Conservation (phyloP, 331 rosid genomes). For the Quercus lobata region DNA sequence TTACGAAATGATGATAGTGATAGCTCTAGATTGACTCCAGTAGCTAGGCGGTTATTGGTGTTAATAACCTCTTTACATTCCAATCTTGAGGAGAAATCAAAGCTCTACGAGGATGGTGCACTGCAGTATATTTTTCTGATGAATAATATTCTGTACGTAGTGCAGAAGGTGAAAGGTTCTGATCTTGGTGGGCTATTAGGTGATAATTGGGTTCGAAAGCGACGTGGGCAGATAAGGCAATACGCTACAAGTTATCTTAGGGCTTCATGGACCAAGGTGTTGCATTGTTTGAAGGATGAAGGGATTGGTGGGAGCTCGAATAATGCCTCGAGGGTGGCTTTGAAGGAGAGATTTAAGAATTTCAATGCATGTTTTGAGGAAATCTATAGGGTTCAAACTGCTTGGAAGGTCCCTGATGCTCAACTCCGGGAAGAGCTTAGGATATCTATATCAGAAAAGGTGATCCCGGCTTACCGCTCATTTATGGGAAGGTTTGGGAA, state of each 20-base stretch:
- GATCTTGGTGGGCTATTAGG: constrained; percentile 78
- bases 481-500: constrained; percentile 77
- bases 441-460: constrained; percentile 81
- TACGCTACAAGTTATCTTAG: constrained; percentile 79
- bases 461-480: constrained; percentile 87
- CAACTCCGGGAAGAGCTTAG: constrained; percentile 88
- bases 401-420: constrained; percentile 84
- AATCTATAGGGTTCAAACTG: constrained; percentile 73
- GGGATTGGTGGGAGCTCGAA: constrained; percentile 74
- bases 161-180: constrained; percentile 73
- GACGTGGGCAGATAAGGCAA: constrained; percentile 74
- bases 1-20: constrained; percentile 9
- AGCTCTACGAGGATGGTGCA: constrained; percentile 63
- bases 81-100: constrained; percentile 69
- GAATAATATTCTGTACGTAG: constrained; percentile 77
- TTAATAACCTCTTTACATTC: constrained; percentile 58
- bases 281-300: constrained; percentile 75
- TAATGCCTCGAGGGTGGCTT: constrained; percentile 65
- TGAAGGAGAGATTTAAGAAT: constrained; percentile 87
- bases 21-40: constrained; percentile 49
- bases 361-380: constrained; percentile 89
- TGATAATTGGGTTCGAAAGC: constrained; percentile 78
- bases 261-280: constrained; percentile 87
- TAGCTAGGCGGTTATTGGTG: constrained; percentile 46
- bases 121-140: constrained; percentile 77